Evolutionary conservation across 2,329 filamentous ascomycete genomes (phyloP).

Genomic region (Penicillium sp.): DNA sequence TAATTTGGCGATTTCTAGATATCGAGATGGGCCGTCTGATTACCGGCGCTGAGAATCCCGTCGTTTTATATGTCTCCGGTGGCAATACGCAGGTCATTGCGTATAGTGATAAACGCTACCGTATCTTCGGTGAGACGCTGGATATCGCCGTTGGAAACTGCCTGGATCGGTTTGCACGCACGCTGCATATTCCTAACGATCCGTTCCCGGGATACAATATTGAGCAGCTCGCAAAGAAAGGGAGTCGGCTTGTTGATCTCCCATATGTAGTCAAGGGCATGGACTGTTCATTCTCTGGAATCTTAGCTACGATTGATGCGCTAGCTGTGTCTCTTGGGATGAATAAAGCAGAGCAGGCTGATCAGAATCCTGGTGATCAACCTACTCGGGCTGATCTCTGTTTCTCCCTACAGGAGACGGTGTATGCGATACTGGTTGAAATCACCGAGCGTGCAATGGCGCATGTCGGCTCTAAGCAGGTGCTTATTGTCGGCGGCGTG

Average conservation of each 20-base stretch:
- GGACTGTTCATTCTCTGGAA: constrained; percentile 83
- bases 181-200: constrained; percentile 87
- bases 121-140: constrained; percentile 95
- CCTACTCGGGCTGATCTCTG: constrained; percentile 79
- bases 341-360: neutral
- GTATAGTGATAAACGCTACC: constrained; percentile 53
- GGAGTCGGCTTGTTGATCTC: constrained; percentile 72
- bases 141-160: constrained; percentile 98
- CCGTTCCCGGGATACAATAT: constrained; percentile 97
- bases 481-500: constrained; percentile 92
- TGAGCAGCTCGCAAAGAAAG: constrained; percentile 81
- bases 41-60: constrained; percentile 83
- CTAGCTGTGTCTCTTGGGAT: neutral
- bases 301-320: constrained; percentile 72
- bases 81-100: constrained; percentile 42
- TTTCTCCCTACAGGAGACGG: constrained; percentile 91
- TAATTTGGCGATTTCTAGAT: constrained; percentile 45
- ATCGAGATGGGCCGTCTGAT: constrained; percentile 98
- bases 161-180: constrained; percentile 77
- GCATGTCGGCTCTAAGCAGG: constrained; percentile 85
- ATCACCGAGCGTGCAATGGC: constrained; percentile 99
- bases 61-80: constrained; percentile 71
- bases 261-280: constrained; percentile 98
- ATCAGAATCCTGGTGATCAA: constrained; percentile 26
- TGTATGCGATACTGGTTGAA: constrained; percentile 96